Base-by-base conservation (phyloP, 75 land plant genomes). In the Pseudotsuga menziesii region DNA sequence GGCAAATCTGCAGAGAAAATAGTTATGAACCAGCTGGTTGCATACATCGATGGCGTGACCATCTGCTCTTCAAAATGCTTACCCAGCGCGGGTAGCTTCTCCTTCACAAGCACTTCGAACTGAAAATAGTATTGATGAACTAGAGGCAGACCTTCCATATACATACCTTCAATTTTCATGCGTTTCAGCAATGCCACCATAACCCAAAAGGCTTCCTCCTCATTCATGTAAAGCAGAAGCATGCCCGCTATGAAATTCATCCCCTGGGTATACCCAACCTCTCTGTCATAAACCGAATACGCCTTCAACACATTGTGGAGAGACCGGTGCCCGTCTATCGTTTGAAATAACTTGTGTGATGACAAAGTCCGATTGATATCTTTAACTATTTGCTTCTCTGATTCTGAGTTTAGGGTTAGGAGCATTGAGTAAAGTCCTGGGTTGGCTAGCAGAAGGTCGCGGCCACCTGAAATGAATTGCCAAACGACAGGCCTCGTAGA, bases 131-230 rank as follows among this genome's bases (percentile, higher is more conserved):
- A 66, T 15, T 26, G 17, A 5, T 36, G 44, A 8, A 44, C 8
- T 44, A 44, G 48, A 36, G 19, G 29, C 16, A 13, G 35, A 2
- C 19, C 44, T 35, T 32, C 4, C 29, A 32, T 13, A 66, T 66
- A 66, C 19, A 66, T 1, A 26, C 44, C 44, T 41, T 19, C 19
- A 2, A 36, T 12, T 62, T 25, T 8, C 4, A 0, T 7, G 1
- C 29, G 0, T 17, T 66, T 66, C 13, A 66, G 44, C 70, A 66
- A 0, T 36, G 70, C 70, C 19, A 36, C 70, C 48, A 66, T 35
- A 19, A 36, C 44, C 70, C 70, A 66, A 16, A 66, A 66, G 1
- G 70, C 70, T 17, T 66, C 70, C 17, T 66, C 70, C 6, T 66
- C 70, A 19, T 66, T 66, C 70, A 66, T 17, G 70, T 66, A 17